These are phyloP conservation scores for cucumber (Cucumis sativus) DNA, from an alignment of 306 rosid species.

Conservation along the genomic window Cucumber_9930_V3 NC_026657.2:12357501-12358000, in stretches of 20 bases:
- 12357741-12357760: not conserved
- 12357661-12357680: not conserved
- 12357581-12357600: slow-evolving; percentile 13
- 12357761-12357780: not conserved
- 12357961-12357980: not conserved
- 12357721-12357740: not conserved
- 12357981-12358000: not conserved
- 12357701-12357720: not conserved
- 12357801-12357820: not conserved
- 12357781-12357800: not conserved
- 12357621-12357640: not conserved
- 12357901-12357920: not conserved
- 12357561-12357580: not conserved
- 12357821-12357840: not conserved
- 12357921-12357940: not conserved
- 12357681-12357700: not conserved
- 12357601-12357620: slow-evolving; percentile 19
- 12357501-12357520: slow-evolving; percentile 51
- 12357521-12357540: slow-evolving; percentile 38
- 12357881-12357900: not conserved
- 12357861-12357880: not conserved
- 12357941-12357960: not conserved
- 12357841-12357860: not conserved
- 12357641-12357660: not conserved
- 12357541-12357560: slow-evolving; percentile 23